Evolutionary conservation across 768 basidiomycete genomes (phyloP).

Genomic region (Mycena olivaceomarginata): DNA sequence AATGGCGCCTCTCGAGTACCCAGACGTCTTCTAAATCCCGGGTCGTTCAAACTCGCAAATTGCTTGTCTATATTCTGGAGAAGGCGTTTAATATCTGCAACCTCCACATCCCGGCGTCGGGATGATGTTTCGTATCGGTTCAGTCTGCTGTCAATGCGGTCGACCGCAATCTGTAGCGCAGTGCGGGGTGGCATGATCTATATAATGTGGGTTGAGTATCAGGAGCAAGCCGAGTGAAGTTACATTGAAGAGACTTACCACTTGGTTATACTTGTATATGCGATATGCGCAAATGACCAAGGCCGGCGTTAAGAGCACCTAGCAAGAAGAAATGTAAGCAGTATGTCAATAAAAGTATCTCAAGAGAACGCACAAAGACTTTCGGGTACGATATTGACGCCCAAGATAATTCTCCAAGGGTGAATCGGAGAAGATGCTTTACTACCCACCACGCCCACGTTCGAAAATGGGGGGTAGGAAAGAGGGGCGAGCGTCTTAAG

Average conservation of each 20-base stretch:
- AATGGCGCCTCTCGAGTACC: neutral
- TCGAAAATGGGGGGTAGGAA: constrained; percentile 24
- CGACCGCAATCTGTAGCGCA: constrained; percentile 28
- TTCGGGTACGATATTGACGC: constrained; percentile 22
- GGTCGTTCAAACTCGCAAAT: neutral
- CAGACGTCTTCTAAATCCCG: neutral
- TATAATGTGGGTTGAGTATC: neutral
- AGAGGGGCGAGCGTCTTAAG: neutral
- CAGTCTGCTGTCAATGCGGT: constrained; percentile 24
- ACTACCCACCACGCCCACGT: constrained; percentile 27
- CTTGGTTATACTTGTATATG: constrained; percentile 38
- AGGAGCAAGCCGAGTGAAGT: neutral
- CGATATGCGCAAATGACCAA: constrained; percentile 24
- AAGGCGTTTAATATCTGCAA: constrained; percentile 30
- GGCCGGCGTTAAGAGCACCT: constrained; percentile 36
- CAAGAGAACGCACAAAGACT: constrained; percentile 18
- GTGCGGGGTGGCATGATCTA: constrained; percentile 36
- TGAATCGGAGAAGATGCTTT: constrained; percentile 27
- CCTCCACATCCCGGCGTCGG: constrained; percentile 25
- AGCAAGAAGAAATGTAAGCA: neutral
- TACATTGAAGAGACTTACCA: constrained; percentile 5
- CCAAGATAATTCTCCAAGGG: constrained; percentile 34
- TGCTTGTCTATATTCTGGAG: constrained; percentile 31
- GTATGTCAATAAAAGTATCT: neutral
- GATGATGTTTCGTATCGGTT: constrained; percentile 12